Base-by-base conservation (phyloP, 192 early-diverging fungal genomes). In the Umbelopsis vinacea region DNA sequence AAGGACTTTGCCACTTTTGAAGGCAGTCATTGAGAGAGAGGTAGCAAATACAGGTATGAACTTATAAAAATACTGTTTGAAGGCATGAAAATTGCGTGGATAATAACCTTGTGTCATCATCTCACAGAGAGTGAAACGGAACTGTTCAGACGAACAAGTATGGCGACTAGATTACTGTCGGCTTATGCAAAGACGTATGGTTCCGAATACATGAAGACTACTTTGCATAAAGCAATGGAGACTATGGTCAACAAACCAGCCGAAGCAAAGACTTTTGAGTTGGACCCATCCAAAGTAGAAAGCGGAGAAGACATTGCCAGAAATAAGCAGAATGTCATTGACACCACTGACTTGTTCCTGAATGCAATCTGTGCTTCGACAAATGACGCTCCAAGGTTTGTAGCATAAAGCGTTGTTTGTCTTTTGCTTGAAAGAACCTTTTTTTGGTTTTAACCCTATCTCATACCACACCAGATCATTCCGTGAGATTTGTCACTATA, bases 141-240 rank as follows among this genome's bases (percentile, higher is more conserved):
- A 75, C 77, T 99, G 33, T 97, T 99, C 87, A 87, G 97, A 22
- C 85, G 94, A 74, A 98, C 96, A 79, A 93, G 92, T 63, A 89
- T 99, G 80, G 92, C 96, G 5, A 97, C 96, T 0, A 84, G 95
- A 19, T 79, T 99, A 17, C 81, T 98, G 67, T 92, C 92, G 6
- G 88, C 90, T 23, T 97, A 91, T 74, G 93, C 94, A 46, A 94
- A 94, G 76, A 80, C 84, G 26, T 82, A 96, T 38, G 94, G 96
- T 22, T 78, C 84, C 3, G 92, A 91, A 23, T 99, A 95, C 55
- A 83, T 99, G 21, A 86, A 90, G 68, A 77, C 83, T 12, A 94
- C 95, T 5, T 71, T 99, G 24, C 89, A 89, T 47, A 94, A 95
- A n/a, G 82, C 93, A 0, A 69, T 99, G 21, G 83, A 89, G 24